A percentile compares a stretch with the other conserved stretches of the same genome.
phyloP scores from a whole-genome alignment of 2,329 filamentous ascomycete species.

The Sporothrix globosa region DNA sequence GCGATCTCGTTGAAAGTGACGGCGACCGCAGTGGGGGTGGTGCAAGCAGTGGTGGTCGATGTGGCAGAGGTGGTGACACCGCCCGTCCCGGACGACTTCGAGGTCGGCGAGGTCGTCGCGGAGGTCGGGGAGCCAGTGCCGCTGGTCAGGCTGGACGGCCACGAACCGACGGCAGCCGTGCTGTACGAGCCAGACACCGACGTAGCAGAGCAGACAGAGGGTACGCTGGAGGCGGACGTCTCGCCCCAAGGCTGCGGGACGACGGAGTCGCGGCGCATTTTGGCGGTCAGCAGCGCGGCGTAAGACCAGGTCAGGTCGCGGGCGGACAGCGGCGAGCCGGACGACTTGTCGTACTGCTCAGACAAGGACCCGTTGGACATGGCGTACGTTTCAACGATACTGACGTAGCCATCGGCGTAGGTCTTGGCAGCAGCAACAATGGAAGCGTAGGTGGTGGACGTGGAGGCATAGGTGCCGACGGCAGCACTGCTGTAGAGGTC shows the following conservation, averaged over 20 bases:
- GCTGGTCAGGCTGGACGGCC: constrained; percentile 38
- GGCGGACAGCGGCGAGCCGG: constrained; percentile 63
- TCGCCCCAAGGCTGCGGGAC: constrained; percentile 58
- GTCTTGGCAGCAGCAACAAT: constrained; percentile 61
- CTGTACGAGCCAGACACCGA: constrained; percentile 57
- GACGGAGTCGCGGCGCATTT: constrained; percentile 57
- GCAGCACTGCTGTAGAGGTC: constrained; percentile 62
- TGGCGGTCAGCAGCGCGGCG: constrained; percentile 68
- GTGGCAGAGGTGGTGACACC: not conserved
- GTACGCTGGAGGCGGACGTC: constrained; percentile 45
- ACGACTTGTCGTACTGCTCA: constrained; percentile 65
- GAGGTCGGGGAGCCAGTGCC: constrained; percentile 47
- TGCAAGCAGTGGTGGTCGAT: constrained; percentile 25
- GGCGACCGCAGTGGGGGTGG: constrained; percentile 53
- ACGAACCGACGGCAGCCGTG: constrained; percentile 39
- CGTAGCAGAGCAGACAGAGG: constrained; percentile 52
- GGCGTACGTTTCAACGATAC: constrained; percentile 65
- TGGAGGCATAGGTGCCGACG: constrained; percentile 62
- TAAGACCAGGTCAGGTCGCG: constrained; percentile 74
- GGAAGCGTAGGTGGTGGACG: constrained; percentile 48
- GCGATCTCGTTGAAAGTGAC: constrained; percentile 66
- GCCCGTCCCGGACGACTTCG: not conserved
- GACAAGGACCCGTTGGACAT: constrained; percentile 64
- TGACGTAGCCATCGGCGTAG: constrained; percentile 65
- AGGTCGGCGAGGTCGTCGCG: constrained; percentile 16